Base-by-base conservation (phyloP, 495 filamentous ascomycete species). In the Podospora comata region DNA sequence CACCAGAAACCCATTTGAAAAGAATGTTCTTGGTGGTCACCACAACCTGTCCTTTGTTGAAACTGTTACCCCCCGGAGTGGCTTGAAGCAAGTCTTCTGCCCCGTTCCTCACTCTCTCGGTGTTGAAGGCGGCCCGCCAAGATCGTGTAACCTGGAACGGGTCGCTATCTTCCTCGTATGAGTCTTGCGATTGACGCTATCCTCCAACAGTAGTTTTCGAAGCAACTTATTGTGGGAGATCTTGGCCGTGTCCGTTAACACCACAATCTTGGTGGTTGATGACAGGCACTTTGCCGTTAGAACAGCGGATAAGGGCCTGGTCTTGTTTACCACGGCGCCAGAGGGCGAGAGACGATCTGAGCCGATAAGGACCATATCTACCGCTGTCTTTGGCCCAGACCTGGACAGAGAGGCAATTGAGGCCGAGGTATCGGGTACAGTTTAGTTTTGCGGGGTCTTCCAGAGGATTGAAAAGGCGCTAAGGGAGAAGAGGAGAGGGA, bases 271-370 rank as follows among this genome's bases (percentile, higher is more conserved):
- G 3, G 74, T 79, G 0, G 59, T 62, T 0, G 83, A 81, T 6
- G 76, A 74, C 2, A 84, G 73, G 57, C 83, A 72, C 32, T 78
- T 83, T 0, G 84, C 83, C 60, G 82, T 76, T 1, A 89, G 76
- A 0, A 85, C 81, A 2, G 82, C 80, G 1, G 89, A 82, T 0
- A 90, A 73, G 0, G 86, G 88, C 3, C 89, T 89, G 0, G 82
- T 87, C 72, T 92, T 92, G 77, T 91, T 91, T 69, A 83, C 85
- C 4, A 90, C 84, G n/a, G 79, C 77, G 1, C 86, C 86, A 13
- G 82, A 80, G 0, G 77, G 71, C 11, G 85, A 82, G 39, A 91
- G 87, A 18, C 83, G 78, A 65, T 92, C 89, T 15, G 87, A 87
- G 5, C 89, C 89, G 3, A 92, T 78, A 0, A 91, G 71, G 6